Conservation (phyloP, 148 eudicot genomes). For the Spergularia marina region DNA sequence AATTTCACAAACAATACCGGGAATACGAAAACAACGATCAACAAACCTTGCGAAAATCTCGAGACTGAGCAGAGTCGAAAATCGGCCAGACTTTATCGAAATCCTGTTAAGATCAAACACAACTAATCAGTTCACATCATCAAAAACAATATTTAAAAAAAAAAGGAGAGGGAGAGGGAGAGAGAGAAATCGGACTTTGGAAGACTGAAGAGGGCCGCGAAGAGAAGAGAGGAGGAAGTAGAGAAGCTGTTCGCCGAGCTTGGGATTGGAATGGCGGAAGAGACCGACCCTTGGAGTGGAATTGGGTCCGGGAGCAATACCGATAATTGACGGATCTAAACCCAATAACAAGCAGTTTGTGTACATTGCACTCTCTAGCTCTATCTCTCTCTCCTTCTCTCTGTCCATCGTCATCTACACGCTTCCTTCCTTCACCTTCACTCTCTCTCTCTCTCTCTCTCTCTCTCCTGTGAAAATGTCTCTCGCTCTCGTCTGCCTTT, state of each 20-base stretch:
- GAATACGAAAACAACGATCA: background rate
- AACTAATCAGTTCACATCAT: background rate
- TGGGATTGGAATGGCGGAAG: slow-evolving; percentile 97
- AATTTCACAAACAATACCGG: too few species aligned
- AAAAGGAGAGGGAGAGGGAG: background rate
- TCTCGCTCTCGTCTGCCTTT: background rate
- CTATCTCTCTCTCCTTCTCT: slow-evolving; percentile 95
- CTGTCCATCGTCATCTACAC: slow-evolving; percentile 76
- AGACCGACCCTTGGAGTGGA: slow-evolving; percentile 76
- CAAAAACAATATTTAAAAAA: too few species aligned
- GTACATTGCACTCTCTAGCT: slow-evolving; percentile 97
- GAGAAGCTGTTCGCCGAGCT: slow-evolving; percentile 94
- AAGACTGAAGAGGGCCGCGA: slow-evolving; percentile 79
- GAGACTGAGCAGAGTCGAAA: slow-evolving; percentile 95
- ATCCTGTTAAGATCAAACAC: slow-evolving; percentile 52
- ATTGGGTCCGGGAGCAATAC: slow-evolving; percentile 45
- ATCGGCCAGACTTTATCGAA: slow-evolving; percentile 99
- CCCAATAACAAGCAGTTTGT: slow-evolving; percentile 86
- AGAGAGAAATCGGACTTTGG: slow-evolving; percentile 46
- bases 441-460: background rate
- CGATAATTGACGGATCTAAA: slow-evolving; percentile 81
- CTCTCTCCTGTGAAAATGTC: background rate
- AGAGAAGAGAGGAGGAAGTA: slow-evolving; percentile 88
- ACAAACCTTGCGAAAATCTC: slow-evolving; percentile 93
- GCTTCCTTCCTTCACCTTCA: background rate